Base-by-base conservation (phyloP, 139 green algal genomes). In the Coelastrella sp. region DNA sequence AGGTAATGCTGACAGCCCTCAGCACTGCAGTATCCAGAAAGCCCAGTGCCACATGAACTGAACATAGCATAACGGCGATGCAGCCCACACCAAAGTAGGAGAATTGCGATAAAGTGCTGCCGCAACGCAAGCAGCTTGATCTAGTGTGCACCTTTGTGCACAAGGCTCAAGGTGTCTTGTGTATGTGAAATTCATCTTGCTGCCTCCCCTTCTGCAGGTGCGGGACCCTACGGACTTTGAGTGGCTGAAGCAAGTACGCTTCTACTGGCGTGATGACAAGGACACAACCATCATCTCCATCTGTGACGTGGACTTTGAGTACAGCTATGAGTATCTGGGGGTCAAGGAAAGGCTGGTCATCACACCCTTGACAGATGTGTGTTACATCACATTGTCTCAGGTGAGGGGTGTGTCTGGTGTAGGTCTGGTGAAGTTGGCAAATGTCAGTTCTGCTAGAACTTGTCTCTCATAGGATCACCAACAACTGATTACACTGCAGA, bases 251-350 rank as follows among this genome's bases (percentile, higher is more conserved):
- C 97, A 99, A 92, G 94, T 94, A 68, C 90, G 97, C 89, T 98
- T 99, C 94, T 98, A 98, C 93, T 99, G 97, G 97, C 95, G 96
- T n/a, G 95, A 98, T 78, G 97, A 99, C 87, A 94, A 94, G 63
- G 94, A 99, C 95, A 98, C 96, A 1, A 96, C 97, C 87, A 97
- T 99, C 93, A 98, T 98, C 85, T 98, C 96, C 90, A 99, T 99
- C 91, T 98, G 96, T 92, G 97, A 99, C 88, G 97, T 99, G 19
- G 97, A 99, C 93, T 99, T 99, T 92, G 97, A 99, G 94, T 99
- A 99, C 94, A 87, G 94, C 35, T 99, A 96, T 85, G 97, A 99
- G 94, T 99, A 99, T 91, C 93, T 99, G 83, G 96, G 97, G 35
- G 97, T 99, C 9, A 99, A 99, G 94, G 97, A 99, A 95, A 94